Evolutionary conservation across 768 basidiomycete species (phyloP).

Genomic region (Wakefieldia striispora): DNA sequence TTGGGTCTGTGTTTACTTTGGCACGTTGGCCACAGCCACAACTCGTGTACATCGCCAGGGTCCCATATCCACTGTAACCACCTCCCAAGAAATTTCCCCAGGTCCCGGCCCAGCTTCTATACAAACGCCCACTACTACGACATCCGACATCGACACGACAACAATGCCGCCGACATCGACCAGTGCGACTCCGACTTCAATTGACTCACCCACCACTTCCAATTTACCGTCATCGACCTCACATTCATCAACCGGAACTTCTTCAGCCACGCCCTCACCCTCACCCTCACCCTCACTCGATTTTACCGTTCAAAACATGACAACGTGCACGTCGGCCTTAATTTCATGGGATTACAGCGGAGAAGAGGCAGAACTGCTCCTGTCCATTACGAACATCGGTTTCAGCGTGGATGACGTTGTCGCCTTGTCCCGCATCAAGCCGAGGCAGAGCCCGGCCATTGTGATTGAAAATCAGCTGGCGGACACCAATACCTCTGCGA

Average conservation of each 20-base stretch:
- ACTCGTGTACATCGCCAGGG: constrained; percentile 20
- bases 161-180: constrained; percentile 15
- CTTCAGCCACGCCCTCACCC: neutral
- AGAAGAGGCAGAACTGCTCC: constrained; percentile 22
- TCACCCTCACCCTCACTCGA: constrained; percentile 18
- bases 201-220: constrained; percentile 1
- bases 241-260: constrained; percentile 5
- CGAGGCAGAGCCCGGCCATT: neutral
- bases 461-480: constrained; percentile 27
- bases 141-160: neutral
- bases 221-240: neutral
- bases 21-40: constrained; percentile 16
- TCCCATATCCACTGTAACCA: constrained; percentile 5
- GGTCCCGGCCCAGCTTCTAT: constrained; percentile 9
- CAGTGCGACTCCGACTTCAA: constrained; percentile 11
- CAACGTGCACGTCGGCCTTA: constrained; percentile 31
- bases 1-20: constrained; percentile 6
- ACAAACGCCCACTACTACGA: neutral
- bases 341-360: constrained; percentile 44
- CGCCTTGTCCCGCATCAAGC: constrained; percentile 4
- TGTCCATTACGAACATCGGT: constrained; percentile 42
- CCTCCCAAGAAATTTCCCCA: neutral
- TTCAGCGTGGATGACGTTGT: constrained; percentile 26
- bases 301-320: constrained; percentile 31
- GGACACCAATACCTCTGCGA: constrained; percentile 20